Conservation (phyloP, 495 filamentous ascomycete genomes). For the Trichodelitschia bisporula region DNA sequence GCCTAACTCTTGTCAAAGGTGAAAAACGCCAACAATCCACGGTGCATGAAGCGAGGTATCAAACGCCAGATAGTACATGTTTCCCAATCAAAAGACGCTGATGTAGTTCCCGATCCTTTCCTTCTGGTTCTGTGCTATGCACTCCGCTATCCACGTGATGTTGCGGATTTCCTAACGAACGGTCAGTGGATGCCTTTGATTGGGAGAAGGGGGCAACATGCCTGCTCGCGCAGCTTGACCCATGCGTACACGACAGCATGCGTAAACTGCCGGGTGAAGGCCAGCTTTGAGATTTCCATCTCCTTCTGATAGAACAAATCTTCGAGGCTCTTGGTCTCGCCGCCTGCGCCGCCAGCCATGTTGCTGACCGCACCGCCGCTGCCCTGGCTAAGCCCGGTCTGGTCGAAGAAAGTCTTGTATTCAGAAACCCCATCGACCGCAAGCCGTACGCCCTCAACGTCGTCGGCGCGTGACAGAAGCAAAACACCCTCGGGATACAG, state of each 20-base stretch:
- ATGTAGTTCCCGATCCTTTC: conserved; percentile 97
- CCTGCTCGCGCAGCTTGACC: conserved; percentile 95
- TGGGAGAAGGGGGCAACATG: conserved; percentile 19
- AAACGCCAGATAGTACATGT: too few species aligned
- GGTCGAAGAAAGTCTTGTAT: conserved; percentile 88
- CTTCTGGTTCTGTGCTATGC: conserved; percentile 99
- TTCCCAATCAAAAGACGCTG: conserved; percentile 82
- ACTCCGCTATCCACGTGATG: conserved; percentile 98
- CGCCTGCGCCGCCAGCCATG: conserved; percentile 47
- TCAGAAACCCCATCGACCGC: conserved; percentile 79
- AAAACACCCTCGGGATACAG: conserved; percentile 84
- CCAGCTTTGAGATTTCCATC: conserved; percentile 88
- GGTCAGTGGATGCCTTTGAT: conserved; percentile 5
- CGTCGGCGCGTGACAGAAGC: conserved; percentile 88
- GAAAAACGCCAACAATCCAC: conserved; percentile 1
- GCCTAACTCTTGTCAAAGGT: background rate
- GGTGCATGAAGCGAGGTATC: conserved; percentile 1
- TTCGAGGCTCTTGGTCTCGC: conserved; percentile 70
- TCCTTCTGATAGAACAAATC: conserved; percentile 98
- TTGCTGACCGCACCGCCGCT: conserved; percentile 44
- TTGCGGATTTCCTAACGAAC: conserved; percentile 80
- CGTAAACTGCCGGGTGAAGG: conserved; percentile 92
- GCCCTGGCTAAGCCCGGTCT: conserved; percentile 61
- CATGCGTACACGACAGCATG: conserved; percentile 89
- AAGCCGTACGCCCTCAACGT: conserved; percentile 75